Percentiles rank a stretch among this genome's conserved stretches.
Conservation (phyloP, 2,329 filamentous ascomycete species). For the Trichoderma breve region DNA sequence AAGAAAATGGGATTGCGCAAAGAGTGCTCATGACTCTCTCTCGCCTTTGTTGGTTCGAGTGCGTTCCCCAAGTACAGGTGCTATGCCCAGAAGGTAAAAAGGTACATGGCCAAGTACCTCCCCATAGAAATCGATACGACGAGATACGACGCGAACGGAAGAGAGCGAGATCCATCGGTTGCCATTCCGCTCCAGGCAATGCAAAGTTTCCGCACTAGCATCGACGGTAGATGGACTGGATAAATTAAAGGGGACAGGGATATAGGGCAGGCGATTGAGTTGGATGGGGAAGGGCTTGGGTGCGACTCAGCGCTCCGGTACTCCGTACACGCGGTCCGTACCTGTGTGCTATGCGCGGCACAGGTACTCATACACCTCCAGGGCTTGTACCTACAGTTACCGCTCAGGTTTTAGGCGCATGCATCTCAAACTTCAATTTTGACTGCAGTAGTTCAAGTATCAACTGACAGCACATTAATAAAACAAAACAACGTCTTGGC, state of each 20-base stretch:
- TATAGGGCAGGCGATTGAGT: conserved; percentile 1
- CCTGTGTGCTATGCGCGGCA: not conserved
- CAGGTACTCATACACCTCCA: not conserved
- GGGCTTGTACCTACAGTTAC: not conserved
- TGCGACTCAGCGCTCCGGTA: not conserved
- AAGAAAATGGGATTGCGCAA: not conserved
- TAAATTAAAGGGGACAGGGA: conserved; percentile 16
- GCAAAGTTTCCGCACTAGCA: conserved; percentile 15
- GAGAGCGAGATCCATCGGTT: conserved; percentile 1
- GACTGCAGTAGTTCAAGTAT: not conserved
- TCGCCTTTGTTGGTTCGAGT: not conserved
- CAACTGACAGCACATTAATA: not conserved
- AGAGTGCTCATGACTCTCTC: conserved; percentile 1
- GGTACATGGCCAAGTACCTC: not conserved
- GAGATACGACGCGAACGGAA: conserved; percentile 1
- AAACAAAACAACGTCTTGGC: not conserved
- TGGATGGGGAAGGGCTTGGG: not conserved
- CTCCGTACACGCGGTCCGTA: not conserved
- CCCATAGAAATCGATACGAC: not conserved
- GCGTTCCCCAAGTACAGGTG: not conserved
- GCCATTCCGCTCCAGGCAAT: conserved; percentile 15
- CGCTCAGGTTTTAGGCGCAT: not conserved
- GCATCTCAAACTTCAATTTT: not conserved
- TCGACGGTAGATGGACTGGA: conserved; percentile 17
- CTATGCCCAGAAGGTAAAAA: not conserved